A percentile compares a stretch with the other conserved stretches of the same genome.
phyloP scores from a whole-genome alignment of 805 yeast genomes.

The Yarrowia sp. region DNA sequence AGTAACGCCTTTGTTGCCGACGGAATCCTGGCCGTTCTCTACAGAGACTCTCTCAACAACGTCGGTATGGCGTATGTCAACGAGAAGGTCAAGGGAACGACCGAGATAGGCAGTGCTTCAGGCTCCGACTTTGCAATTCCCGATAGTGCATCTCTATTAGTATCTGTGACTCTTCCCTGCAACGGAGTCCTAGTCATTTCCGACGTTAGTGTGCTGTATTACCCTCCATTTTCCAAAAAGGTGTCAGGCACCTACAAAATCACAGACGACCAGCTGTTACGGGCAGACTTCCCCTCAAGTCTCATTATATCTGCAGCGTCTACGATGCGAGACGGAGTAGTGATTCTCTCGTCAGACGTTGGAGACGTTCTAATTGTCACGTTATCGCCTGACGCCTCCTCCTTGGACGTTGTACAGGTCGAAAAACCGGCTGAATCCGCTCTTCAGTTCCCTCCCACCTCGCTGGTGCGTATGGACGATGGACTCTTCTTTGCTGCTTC shows the following conservation, averaged over 20 bases:
- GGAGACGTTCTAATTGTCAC: slow-evolving; percentile 32
- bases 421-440: slow-evolving; percentile 24
- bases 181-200: slow-evolving; percentile 20
- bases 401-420: slow-evolving; percentile 9
- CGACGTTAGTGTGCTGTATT: slow-evolving; percentile 22
- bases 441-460: slow-evolving; percentile 28
- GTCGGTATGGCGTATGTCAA: slow-evolving; percentile 26
- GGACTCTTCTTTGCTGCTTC: slow-evolving; percentile 30
- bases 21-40: slow-evolving; percentile 23
- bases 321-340: slow-evolving; percentile 25
- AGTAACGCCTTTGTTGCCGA: slow-evolving; percentile 27
- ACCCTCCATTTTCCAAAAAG: slow-evolving; percentile 13
- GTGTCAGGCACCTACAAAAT: slow-evolving; percentile 25
- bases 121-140: slow-evolving; percentile 10
- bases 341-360: slow-evolving; percentile 21
- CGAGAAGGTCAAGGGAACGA: slow-evolving; percentile 1
- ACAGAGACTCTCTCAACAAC: slow-evolving; percentile 25
- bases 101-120: slow-evolving; percentile 22
- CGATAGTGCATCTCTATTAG: slow-evolving; percentile 17
- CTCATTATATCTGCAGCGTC: slow-evolving; percentile 28
- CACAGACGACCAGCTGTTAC: slow-evolving; percentile 20
- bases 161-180: slow-evolving; percentile 26
- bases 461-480: slow-evolving; percentile 29
- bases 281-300: slow-evolving; percentile 15
- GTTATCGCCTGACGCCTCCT: background rate